Conservation (phyloP, 257 asterid species). For the Ajuga chamaepitys region DNA sequence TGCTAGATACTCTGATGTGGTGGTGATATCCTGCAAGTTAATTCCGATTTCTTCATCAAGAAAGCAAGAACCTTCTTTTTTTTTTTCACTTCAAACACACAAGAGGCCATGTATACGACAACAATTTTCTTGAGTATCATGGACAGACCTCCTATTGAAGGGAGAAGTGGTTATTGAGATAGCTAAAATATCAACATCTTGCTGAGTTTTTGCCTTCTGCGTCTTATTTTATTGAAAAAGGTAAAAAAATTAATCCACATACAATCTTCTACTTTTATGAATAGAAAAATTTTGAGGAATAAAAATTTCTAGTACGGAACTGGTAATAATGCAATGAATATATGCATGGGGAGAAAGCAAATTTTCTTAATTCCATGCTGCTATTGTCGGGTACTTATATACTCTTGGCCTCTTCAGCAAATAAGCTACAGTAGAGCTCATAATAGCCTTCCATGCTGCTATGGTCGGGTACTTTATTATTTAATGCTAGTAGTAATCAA, state of each 20-base stretch:
- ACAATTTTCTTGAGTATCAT: background rate
- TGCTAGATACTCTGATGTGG: slow-evolving; percentile 5
- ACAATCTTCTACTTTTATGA: too few relatives aligned
- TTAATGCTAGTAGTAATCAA: too few relatives aligned
- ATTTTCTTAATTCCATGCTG: background rate
- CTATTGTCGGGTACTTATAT: too few relatives aligned
- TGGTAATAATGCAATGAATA: background rate
- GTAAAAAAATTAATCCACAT: background rate
- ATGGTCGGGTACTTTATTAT: too few relatives aligned
- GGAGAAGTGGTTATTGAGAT: background rate
- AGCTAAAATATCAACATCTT: background rate
- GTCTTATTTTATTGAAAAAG: background rate
- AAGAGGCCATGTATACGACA: background rate
- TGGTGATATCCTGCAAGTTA: slow-evolving; percentile 25
- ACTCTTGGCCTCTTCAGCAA: too few relatives aligned
- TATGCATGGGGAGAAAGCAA: background rate
- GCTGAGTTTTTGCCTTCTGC: background rate
- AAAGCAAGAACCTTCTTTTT: background rate
- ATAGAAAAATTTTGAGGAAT: background rate
- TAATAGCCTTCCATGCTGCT: too few relatives aligned
- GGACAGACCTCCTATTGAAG: background rate
- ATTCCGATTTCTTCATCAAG: background rate
- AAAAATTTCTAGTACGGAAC: background rate
- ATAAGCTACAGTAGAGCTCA: too few relatives aligned
- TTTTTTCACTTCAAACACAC: background rate